A percentile compares a stretch with the other conserved stretches of the same genome.
Conservation (phyloP, 2,329 filamentous ascomycete genomes). For the Neocatenulostroma microsporum region DNA sequence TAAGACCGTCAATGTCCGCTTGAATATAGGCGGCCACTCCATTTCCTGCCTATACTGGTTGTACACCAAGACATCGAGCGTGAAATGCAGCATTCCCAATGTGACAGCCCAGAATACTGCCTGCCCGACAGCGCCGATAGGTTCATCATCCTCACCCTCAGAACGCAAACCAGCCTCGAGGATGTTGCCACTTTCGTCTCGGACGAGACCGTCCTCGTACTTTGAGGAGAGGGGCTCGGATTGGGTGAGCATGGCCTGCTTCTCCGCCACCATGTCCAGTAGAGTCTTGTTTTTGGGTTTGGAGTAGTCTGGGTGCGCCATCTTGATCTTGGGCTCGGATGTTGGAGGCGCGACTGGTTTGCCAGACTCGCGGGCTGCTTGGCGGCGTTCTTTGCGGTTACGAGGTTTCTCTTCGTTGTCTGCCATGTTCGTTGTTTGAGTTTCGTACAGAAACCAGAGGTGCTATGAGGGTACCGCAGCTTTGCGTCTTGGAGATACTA, state of each 20-base stretch:
- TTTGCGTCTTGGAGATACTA: too few species aligned
- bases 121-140: constrained; percentile 41
- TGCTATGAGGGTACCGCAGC: too few species aligned
- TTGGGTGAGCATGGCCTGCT: constrained; percentile 37
- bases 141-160: constrained; percentile 34
- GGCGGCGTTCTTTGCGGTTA: constrained; percentile 42
- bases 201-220: constrained; percentile 23
- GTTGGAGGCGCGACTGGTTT: constrained; percentile 27
- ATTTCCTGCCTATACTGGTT: constrained; percentile 67
- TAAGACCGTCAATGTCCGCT: constrained; percentile 42
- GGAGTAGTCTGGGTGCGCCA: constrained; percentile 62
- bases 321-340: constrained; percentile 50
- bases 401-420: constrained; percentile 22
- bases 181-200: constrained; percentile 29
- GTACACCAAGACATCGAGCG: constrained; percentile 70
- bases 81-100: constrained; percentile 66
- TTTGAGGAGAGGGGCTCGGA: constrained; percentile 47
- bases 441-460: too few species aligned
- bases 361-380: constrained; percentile 28
- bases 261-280: constrained; percentile 62
- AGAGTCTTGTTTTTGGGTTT: constrained; percentile 58
- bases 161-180: constrained; percentile 29
- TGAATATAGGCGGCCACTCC: constrained; percentile 49
- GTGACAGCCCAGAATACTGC: constrained; percentile 47
- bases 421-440: too few species aligned